phyloP scores from a whole-genome alignment of 805 yeast species.

The Yamadazyma akitaensis region DNA sequence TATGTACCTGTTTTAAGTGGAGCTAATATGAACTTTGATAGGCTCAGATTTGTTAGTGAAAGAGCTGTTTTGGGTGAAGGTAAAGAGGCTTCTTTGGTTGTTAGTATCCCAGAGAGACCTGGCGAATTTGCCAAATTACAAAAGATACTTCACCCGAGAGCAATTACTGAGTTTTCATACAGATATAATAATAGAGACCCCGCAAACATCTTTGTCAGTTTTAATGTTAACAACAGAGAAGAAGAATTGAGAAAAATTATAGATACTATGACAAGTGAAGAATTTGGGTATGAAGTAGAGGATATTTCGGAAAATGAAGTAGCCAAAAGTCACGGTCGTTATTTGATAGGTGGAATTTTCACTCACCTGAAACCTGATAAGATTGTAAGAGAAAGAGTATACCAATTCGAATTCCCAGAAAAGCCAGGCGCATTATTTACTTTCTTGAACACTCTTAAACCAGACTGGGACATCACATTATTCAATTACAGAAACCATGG shows the following conservation, averaged over 20 bases:
- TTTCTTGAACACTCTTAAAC: conserved; percentile 68
- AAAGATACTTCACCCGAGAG: conserved; percentile 76
- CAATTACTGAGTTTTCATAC: conserved; percentile 92
- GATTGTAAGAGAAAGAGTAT: conserved; percentile 71
- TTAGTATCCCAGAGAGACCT: conserved; percentile 88
- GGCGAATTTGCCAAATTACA: conserved; percentile 85
- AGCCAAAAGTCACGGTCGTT: conserved; percentile 95
- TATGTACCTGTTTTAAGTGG: conserved; percentile 89
- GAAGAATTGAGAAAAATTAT: conserved; percentile 68
- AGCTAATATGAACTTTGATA: conserved; percentile 97
- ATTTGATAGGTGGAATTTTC: conserved; percentile 79
- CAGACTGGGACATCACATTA: conserved; percentile 86
- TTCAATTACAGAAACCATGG: conserved; percentile 98
- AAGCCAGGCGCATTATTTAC: conserved; percentile 90
- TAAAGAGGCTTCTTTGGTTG: conserved; percentile 86
- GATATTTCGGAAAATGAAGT: conserved; percentile 91
- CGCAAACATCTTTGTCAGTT: conserved; percentile 86
- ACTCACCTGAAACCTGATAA: conserved; percentile 36
- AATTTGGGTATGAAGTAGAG: conserved; percentile 60
- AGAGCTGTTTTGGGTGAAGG: conserved; percentile 99
- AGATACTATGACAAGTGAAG: conserved; percentile 54
- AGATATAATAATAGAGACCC: conserved; percentile 53
- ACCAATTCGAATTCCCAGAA: conserved; percentile 93
- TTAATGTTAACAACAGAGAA: conserved; percentile 73
- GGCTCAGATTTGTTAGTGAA: conserved; percentile 92